Base-by-base conservation (phyloP, 2,329 filamentous ascomycete species). In the Trichoderma citrinoviride region DNA sequence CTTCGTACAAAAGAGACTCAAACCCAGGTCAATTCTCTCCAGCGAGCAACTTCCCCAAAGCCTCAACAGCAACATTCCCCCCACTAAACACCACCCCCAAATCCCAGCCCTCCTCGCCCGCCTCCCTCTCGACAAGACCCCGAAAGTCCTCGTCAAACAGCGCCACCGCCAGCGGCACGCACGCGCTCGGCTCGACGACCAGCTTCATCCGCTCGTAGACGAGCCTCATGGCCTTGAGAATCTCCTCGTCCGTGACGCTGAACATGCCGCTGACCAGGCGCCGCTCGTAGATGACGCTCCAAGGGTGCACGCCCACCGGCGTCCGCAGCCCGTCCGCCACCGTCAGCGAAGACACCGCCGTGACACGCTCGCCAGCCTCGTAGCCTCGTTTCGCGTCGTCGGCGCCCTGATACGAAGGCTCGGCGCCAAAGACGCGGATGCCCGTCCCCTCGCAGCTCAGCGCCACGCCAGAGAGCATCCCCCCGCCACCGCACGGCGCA, bases 271-370 rank as follows among this genome's bases (percentile, higher is more conserved):
- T 73, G 1, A 97, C 89, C 65, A 95, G 87, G n/a, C 78, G 76
- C 65, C 83, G 79, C 73, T 93, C 86, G 69, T 87, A 87, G 70
- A 97, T 90, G 44, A 97, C 81, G 7, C 73, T 77, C 92, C 92
- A 98, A 1, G 92, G 92, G 63, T 88, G 80, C 53, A 80, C 74
- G 0, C 93, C 93, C 0, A 97, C 84, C 0, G 92, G 92, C 19
- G 93, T 97, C 27, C 94, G 83, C 73, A 98, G 78, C 0, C 94
- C 94, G 77, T 98, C 94, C 0, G 93, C 94, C 41, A 98, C 88
- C 0, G 94, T 97, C 17, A 94, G 81, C 0, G 89, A 87, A 70
- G 85, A 87, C 21, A 97, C 93, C 0, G 74, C 76, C 68, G 85
- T 80, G 44, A 98, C 83, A 14, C 93, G 83, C 70, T 78, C 70